These are phyloP conservation scores for Massariosphaeria phaeospora DNA, from an alignment of 495 filamentous ascomycete species.

Conservation along the genomic window DNA sequence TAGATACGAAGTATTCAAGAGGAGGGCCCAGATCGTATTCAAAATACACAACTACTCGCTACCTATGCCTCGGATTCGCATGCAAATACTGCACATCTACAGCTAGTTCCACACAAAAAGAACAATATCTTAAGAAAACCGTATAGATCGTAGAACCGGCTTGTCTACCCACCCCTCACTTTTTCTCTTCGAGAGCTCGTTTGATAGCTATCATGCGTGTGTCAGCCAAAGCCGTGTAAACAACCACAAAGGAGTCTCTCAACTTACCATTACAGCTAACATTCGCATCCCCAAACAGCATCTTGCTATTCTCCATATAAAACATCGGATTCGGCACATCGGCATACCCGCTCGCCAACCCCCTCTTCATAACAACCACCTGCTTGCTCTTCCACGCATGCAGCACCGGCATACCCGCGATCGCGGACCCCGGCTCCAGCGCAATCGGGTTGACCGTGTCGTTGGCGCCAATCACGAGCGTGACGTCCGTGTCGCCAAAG, in stretches of 20 bases:
- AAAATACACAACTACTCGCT: too few species aligned
- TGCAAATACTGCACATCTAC: too few species aligned
- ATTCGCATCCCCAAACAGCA: constrained; percentile 82
- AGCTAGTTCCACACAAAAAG: too few species aligned
- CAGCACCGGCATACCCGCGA: constrained; percentile 80
- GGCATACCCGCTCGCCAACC: constrained; percentile 76
- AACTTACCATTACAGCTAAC: constrained; percentile 65
- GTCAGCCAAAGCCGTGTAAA: not conserved
- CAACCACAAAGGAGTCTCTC: not conserved
- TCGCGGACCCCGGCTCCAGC: constrained; percentile 68
- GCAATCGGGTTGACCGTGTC: constrained; percentile 84
- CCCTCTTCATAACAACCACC: constrained; percentile 79
- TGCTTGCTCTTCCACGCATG: constrained; percentile 89
- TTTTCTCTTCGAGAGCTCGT: constrained; percentile 29
- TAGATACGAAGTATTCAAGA: too few species aligned
- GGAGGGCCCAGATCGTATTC: too few species aligned
- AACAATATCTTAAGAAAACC: too few species aligned
- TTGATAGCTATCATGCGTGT: constrained; percentile 25
- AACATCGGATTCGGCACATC: constrained; percentile 88
- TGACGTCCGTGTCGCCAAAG: constrained; percentile 75
- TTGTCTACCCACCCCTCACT: too few species aligned
- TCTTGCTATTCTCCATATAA: constrained; percentile 74
- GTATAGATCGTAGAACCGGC: too few species aligned
- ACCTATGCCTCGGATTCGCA: too few species aligned
- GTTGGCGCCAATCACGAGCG: constrained; percentile 78